Evolutionary conservation across 768 basidiomycete genomes (phyloP).

Genomic region (Pisolithus albus): DNA sequence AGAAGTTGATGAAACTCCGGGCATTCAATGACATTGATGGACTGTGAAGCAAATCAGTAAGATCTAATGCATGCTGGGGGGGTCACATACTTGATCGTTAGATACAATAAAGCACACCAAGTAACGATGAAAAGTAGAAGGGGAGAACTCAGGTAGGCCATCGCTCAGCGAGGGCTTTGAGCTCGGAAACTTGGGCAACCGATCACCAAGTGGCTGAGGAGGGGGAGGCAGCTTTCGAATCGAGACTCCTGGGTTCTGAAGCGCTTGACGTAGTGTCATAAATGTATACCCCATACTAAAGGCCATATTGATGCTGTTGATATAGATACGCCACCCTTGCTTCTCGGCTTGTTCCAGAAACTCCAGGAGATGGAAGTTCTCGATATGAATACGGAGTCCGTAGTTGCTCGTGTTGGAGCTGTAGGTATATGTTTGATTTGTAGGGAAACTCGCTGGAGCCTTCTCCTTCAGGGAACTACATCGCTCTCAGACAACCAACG

Average conservation of each 20-base stretch:
- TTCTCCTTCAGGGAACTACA: too few relatives aligned
- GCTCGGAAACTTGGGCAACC: too few relatives aligned
- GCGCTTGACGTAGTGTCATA: background rate
- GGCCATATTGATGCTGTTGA: background rate
- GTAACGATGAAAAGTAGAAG: background rate
- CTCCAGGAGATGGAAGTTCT: too few relatives aligned
- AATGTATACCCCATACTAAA: background rate
- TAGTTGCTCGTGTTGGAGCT: too few relatives aligned
- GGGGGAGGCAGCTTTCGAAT: background rate
- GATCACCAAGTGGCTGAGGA: background rate
- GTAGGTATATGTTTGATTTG: too few relatives aligned
- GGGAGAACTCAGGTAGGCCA: background rate
- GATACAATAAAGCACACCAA: background rate
- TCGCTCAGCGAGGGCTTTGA: too few relatives aligned
- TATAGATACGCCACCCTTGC: too few relatives aligned
- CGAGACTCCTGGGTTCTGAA: background rate
- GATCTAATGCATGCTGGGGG: background rate
- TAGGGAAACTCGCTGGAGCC: too few relatives aligned
- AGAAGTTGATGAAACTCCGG: slow-evolving; percentile 21
- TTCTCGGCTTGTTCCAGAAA: too few relatives aligned
- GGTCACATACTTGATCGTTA: background rate
- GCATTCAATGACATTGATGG: slow-evolving; percentile 24
- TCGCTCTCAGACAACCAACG: too few relatives aligned
- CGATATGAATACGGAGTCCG: too few relatives aligned
- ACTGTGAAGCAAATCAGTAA: slow-evolving; percentile 7